Evolutionary conservation across 148 eudicot genomes (phyloP).

Genomic region (Beta vulgaris): DNA sequence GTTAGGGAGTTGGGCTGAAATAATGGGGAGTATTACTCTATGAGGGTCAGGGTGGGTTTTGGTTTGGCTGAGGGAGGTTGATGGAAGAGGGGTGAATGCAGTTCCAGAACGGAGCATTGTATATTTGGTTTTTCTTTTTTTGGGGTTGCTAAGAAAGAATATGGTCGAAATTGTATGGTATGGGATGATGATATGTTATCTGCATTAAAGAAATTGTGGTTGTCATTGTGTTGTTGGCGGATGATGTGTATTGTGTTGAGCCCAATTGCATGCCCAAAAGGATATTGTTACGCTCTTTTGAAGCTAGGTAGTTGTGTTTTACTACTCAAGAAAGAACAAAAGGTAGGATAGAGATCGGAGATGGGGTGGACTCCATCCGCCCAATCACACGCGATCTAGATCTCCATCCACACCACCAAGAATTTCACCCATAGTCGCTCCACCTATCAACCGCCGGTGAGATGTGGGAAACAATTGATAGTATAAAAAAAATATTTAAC

Average conservation of each 20-base stretch:
- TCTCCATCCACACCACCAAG: no score
- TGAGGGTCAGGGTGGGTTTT: constrained; percentile 22
- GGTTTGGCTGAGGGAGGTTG: constrained; percentile 24
- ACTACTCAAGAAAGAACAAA: no score
- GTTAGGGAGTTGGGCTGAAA: constrained; percentile 33
- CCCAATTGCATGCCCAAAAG: not conserved
- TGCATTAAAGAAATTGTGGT: not conserved
- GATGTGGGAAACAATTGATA: no score
- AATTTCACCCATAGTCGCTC: no score
- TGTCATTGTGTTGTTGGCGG: not conserved
- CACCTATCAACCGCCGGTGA: no score
- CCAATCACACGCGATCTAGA: no score
- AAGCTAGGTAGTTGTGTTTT: not conserved
- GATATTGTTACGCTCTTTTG: no score
- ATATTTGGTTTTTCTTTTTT: not conserved
- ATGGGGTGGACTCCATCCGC: no score
- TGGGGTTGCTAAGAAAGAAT: not conserved
- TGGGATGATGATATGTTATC: not conserved
- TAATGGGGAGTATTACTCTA: constrained; percentile 9
- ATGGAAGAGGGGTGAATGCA: constrained; percentile 28
- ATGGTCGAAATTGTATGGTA: not conserved
- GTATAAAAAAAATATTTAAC: no score
- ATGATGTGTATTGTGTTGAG: not conserved
- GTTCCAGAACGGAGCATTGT: constrained; percentile 31
- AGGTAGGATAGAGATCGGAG: no score